These are phyloP conservation scores for Sclerotiophoma versabilis DNA, from an alignment of 2,329 filamentous ascomycete genomes.

Conservation along the genomic window DNA sequence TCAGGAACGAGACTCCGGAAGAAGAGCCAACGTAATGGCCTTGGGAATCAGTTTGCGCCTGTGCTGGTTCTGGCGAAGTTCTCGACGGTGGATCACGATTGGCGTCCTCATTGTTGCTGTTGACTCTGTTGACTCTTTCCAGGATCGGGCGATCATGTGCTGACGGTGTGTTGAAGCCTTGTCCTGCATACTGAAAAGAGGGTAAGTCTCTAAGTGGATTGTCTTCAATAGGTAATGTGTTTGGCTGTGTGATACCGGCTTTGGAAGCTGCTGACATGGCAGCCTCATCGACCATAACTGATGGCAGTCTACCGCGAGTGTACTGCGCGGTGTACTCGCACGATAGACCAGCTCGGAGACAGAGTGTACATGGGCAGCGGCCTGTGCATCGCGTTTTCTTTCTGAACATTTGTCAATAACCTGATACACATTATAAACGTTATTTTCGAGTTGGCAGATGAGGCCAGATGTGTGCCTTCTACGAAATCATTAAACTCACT, in stretches of 20 bases:
- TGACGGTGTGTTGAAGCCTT: constrained; percentile 11
- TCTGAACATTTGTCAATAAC: constrained; percentile 28
- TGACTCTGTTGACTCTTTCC: constrained; percentile 20
- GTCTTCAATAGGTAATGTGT: constrained; percentile 19
- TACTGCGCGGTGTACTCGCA: constrained; percentile 62
- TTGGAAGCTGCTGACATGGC: constrained; percentile 30
- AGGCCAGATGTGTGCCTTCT: background rate
- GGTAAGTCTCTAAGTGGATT: constrained; percentile 12
- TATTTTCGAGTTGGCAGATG: background rate
- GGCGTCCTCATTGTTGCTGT: constrained; percentile 21
- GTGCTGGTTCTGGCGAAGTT: constrained; percentile 56
- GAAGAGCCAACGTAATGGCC: constrained; percentile 59
- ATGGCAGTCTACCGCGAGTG: constrained; percentile 55
- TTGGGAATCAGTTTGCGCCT: constrained; percentile 53
- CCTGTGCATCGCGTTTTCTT: constrained; percentile 50
- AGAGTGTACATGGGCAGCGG: constrained; percentile 45
- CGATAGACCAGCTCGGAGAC: constrained; percentile 38
- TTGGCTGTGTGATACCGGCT: constrained; percentile 25
- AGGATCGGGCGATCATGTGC: constrained; percentile 27
- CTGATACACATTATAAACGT: background rate
- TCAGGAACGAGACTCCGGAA: constrained; percentile 58
- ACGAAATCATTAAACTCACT: constrained; percentile 40
- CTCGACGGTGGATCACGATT: constrained; percentile 41
- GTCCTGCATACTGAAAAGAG: constrained; percentile 10
- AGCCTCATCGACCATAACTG: constrained; percentile 47